These are phyloP conservation scores for Globisporangium uncinulatum DNA, from an alignment of 352 stramenopile genomes.

Conservation along the genomic window DNA sequence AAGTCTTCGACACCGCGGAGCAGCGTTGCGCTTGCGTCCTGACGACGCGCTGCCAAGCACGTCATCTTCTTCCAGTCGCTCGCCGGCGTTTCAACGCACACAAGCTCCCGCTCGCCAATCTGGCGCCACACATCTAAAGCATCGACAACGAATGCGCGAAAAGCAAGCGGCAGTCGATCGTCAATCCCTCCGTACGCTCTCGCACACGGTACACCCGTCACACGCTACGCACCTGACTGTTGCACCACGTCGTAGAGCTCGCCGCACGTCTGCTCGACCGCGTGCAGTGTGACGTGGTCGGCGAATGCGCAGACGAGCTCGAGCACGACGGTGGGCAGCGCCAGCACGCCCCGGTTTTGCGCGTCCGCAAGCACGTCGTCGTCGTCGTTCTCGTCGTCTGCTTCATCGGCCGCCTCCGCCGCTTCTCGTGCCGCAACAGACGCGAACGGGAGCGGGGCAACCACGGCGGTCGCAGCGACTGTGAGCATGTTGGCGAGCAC, in stretches of 20 bases:
- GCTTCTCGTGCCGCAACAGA: not conserved
- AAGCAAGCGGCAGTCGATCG: not conserved
- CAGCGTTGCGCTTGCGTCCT: slow-evolving; percentile 30
- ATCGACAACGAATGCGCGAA: slow-evolving; percentile 7
- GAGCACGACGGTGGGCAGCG: slow-evolving; percentile 41
- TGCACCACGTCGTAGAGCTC: slow-evolving; percentile 28
- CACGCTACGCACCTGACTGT: slow-evolving; percentile 26
- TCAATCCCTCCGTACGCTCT: not conserved
- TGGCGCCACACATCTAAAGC: slow-evolving; percentile 41
- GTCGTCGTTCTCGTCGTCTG: not conserved
- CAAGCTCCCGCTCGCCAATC: slow-evolving; percentile 17
- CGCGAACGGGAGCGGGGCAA: slow-evolving; percentile 9
- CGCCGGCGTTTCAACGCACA: slow-evolving; percentile 18
- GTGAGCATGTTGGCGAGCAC: slow-evolving; percentile 7
- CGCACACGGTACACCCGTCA: not conserved
- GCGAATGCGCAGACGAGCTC: slow-evolving; percentile 48
- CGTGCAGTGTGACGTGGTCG: slow-evolving; percentile 49
- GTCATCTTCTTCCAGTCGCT: slow-evolving; percentile 39
- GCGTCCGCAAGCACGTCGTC: not conserved
- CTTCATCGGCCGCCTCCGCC: not conserved
- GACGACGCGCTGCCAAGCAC: slow-evolving; percentile 33
- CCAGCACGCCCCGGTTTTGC: slow-evolving; percentile 7
- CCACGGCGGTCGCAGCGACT: not conserved
- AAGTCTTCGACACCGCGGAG: slow-evolving; percentile 32
- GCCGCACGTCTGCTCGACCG: slow-evolving; percentile 33